Conservation (phyloP, 371 early-diverging fungal species). For the Apophysomyces ossiformis region DNA sequence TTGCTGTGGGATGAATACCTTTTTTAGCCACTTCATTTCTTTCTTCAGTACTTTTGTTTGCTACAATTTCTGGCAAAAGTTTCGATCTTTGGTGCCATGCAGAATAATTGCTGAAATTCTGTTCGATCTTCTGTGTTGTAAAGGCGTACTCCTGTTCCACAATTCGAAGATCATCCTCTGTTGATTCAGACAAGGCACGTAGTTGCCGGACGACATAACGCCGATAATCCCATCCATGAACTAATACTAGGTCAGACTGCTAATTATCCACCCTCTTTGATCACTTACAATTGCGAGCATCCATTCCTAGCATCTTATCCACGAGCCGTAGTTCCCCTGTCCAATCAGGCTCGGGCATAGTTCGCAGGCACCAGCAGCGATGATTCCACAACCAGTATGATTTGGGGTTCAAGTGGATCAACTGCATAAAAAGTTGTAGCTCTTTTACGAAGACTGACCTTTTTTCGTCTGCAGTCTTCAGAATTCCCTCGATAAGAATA, state of each 20-base stretch:
- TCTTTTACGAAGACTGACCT: constrained; percentile 53
- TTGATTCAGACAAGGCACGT: constrained; percentile 13
- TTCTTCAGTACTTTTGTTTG: constrained; percentile 45
- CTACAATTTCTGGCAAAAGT: constrained; percentile 68
- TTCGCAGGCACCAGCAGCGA: constrained; percentile 84
- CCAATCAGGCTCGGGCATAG: constrained; percentile 81
- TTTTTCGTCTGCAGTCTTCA: constrained; percentile 42
- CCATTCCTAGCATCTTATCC: constrained; percentile 77
- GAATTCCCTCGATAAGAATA: constrained; percentile 53
- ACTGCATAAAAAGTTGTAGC: constrained; percentile 66
- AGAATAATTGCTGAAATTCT: constrained; percentile 93
- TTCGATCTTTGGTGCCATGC: constrained; percentile 97
- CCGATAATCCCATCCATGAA: constrained; percentile 97
- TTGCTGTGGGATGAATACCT: constrained; percentile 24
- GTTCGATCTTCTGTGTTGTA: constrained; percentile 83
- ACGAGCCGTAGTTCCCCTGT: constrained; percentile 78
- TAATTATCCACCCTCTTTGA: neutral
- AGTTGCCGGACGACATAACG: constrained; percentile 73
- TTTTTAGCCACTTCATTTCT: constrained; percentile 38
- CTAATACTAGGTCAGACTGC: constrained; percentile 37
- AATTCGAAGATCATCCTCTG: constrained; percentile 31
- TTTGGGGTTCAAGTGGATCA: constrained; percentile 77
- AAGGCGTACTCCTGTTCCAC: constrained; percentile 76
- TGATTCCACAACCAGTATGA: constrained; percentile 97
- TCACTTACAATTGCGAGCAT: constrained; percentile 90